phyloP scores from a whole-genome alignment of 768 basidiomycete species.

The Clitopilus passeckerianus region DNA sequence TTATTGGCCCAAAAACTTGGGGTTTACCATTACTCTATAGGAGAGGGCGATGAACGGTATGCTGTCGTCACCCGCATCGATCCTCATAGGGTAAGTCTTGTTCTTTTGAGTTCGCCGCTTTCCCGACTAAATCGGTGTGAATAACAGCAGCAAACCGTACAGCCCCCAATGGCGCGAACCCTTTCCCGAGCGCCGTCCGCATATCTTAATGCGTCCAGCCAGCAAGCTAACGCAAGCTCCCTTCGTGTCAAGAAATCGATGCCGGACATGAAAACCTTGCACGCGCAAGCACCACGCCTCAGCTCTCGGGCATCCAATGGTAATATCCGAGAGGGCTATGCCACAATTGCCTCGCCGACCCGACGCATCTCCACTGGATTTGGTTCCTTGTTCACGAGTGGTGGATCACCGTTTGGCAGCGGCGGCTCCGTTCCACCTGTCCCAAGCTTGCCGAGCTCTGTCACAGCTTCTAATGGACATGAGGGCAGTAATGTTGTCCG shows the following conservation, averaged over 20 bases:
- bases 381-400: conserved; percentile 61
- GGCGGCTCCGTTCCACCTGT: conserved; percentile 64
- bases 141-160: conserved; percentile 37
- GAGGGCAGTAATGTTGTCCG: conserved; percentile 61
- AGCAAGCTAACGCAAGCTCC: conserved; percentile 38
- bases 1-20: conserved; percentile 95
- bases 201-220: conserved; percentile 59
- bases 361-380: conserved; percentile 73
- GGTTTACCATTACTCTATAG: conserved; percentile 90
- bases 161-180: conserved; percentile 55
- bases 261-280: conserved; percentile 93
- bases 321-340: conserved; percentile 83
- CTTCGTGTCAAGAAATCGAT: conserved; percentile 96
- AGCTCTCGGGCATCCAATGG: conserved; percentile 81
- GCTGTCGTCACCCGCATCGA: conserved; percentile 93
- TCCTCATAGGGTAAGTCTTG: conserved; percentile 63
- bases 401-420: conserved; percentile 38
- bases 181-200: conserved; percentile 80
- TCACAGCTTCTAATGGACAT: conserved; percentile 39
- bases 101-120: conserved; percentile 4
- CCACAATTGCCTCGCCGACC: conserved; percentile 79
- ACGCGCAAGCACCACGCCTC: conserved; percentile 74
- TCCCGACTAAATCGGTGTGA: conserved; percentile 10
- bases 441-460: conserved; percentile 58
- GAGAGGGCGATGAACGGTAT: conserved; percentile 88